phyloP scores from a whole-genome alignment of 192 early-diverging fungal species.

The Podila minutissima region DNA sequence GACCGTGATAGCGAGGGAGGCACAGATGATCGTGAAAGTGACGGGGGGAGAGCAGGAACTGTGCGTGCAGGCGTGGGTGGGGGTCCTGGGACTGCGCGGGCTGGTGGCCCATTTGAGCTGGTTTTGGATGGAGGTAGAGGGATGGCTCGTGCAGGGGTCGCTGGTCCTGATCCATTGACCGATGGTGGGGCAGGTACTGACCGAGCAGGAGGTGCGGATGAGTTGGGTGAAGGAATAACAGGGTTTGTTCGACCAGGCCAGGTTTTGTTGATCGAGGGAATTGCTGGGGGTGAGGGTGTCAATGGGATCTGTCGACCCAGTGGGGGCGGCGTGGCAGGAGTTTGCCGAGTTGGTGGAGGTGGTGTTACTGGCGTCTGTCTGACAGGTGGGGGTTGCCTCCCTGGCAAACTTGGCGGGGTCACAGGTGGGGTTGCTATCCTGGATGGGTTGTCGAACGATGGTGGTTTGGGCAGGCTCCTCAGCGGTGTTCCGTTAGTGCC shows the following conservation, averaged over 20 bases:
- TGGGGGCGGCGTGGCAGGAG: too few species aligned
- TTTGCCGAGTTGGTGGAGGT: constrained; percentile 15
- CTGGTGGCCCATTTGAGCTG: too few species aligned
- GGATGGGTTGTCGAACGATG: not conserved
- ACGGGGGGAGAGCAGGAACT: constrained; percentile 20
- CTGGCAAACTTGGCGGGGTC: constrained; percentile 34
- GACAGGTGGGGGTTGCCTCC: constrained; percentile 25
- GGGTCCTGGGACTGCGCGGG: too few species aligned
- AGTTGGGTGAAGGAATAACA: too few species aligned
- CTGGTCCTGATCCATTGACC: constrained; percentile 19
- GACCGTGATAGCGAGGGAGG: not conserved
- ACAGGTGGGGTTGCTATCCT: constrained; percentile 16
- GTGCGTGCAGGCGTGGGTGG: constrained; percentile 35
- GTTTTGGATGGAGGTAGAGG: constrained; percentile 10
- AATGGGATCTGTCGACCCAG: too few species aligned
- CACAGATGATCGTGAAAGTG: constrained; percentile 4
- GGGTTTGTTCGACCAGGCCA: too few species aligned
- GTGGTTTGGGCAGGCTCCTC: constrained; percentile 35
- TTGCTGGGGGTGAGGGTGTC: too few species aligned
- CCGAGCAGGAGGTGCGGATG: constrained; percentile 19
- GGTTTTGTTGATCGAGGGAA: too few species aligned
- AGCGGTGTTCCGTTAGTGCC: constrained; percentile 28
- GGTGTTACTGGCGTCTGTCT: constrained; percentile 31
- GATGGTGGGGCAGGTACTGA: constrained; percentile 29
- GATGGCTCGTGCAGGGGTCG: constrained; percentile 24